Base-by-base conservation (phyloP, 176 grass and related monocot species). In the Cocos nucifera region DNA sequence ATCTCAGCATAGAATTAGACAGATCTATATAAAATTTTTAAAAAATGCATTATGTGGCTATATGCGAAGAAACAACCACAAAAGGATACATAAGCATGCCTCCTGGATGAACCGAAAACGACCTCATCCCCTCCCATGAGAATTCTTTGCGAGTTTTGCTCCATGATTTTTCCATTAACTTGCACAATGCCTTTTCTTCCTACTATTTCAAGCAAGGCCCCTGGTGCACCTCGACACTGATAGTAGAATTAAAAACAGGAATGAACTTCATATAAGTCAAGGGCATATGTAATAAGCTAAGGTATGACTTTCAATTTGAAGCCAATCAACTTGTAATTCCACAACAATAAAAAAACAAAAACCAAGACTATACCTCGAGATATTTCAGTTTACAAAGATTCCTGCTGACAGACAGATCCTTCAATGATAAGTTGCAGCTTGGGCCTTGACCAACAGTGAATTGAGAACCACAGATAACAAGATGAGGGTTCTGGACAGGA, bases 51-150 rank as follows among this genome's bases (percentile, higher is more conserved):
- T 14, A 44, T 44, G 35, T 44, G 10, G 35, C 9, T 0, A 44
- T 44, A 12, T 12, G 35, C 35, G 28, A 56, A 61, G 26, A 19
- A 74, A 55, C 79, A 55, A 52, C 20, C 15, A 56, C 57, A 60
- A 69, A 67, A 98, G 81, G 84, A 92, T 98, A 98, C 94, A 66
- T 93, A 98, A 64, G 94, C 78, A 92, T 98, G 88, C 19, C 73
- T 92, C 56, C 84, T 73, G n/a, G 73, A 83, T 50, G 82, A 72
- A 78, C 67, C 77, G 62, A 98, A 98, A 66, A 98, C 51, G 3
- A 98, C 53, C 61, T 98, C 94, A 78, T 98, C 94, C 19, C 94
- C 94, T 80, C 94, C 94, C 62, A 52, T 81, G 27, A 98, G 81
- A 58, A 74, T 7, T 80, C 83, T 68, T 69, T 86, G 84, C n/a